Base-by-base conservation (phyloP, 805 yeast species). In the Sporopachydermia quercuum region DNA sequence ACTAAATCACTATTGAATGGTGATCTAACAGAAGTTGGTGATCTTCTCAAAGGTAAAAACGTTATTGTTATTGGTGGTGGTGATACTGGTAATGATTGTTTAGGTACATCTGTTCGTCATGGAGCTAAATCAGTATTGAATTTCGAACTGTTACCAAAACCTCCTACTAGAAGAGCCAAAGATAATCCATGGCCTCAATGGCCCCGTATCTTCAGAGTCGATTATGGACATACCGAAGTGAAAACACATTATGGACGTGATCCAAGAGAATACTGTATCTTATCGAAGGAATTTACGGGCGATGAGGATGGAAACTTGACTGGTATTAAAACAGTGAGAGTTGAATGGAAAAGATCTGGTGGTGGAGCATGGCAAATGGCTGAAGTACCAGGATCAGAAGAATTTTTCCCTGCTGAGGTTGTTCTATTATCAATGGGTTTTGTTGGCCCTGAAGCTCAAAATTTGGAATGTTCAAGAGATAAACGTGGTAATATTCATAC, bases 161-260 rank as follows among this genome's bases (percentile, higher is more conserved):
- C 98, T 47, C 83, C 96, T 30, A 69, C 70, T 19, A 71, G 74
- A 43, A 75, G 96, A 60, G 80, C 87, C 36, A 82, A 76, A 63
- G 96, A 91, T 63, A 89, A 89, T 63, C 97, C 98, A 61, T 89
- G 98, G 98, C 98, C 98, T 36, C 98, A 89, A 66, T 89, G 97
- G 97, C 97, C 98, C 50, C 73, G 96, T 57, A 75, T 91, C 53
- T 89, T 91, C 80, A 76, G 97, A 55, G 94, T 89, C 44, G 98
- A 89, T 65, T 89, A 89, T 57, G 98, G 98, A 50, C 98, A 89
- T 63, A 71, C 87, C 47, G 98, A 89, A 62, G 97, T 91, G 43
- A 73, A 81, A 43, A 82, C 83, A 39, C 96, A 87, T 61, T 89
- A 87, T 58, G 97, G 97, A 48, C 80, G 79, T 62, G 98, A 89